Conservation (phyloP, 129 eudicot genomes). For the Flaveria brownii region DNA sequence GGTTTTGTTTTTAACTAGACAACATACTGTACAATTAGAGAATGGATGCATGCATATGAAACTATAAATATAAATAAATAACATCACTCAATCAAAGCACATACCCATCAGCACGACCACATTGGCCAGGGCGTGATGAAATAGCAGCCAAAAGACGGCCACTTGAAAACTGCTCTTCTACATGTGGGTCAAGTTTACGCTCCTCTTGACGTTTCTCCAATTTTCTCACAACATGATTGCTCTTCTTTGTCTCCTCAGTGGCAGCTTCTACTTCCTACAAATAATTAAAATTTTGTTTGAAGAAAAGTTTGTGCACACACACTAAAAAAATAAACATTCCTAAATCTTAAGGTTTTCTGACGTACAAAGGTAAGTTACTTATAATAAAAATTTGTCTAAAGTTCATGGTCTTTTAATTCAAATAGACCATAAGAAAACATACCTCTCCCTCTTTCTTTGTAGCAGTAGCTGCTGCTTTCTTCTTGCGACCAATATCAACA, state of each 20-base stretch:
- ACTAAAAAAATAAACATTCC: not conserved
- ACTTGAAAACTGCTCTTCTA: conserved; percentile 76
- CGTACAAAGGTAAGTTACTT: too few species aligned
- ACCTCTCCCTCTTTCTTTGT: conserved; percentile 76
- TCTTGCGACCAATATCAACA: conserved; percentile 79
- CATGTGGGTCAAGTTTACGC: conserved; percentile 60
- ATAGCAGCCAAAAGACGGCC: conserved; percentile 75
- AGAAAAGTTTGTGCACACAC: not conserved
- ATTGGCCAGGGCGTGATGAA: conserved; percentile 85
- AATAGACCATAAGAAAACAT: not conserved
- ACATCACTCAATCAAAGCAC: not conserved
- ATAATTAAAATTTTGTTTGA: not conserved
- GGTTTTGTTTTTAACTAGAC: not conserved
- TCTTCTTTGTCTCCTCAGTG: conserved; percentile 64
- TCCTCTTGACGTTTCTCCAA: conserved; percentile 67
- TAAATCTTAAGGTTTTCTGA: too few species aligned
- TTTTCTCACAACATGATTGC: conserved; percentile 68
- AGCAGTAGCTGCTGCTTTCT: conserved; percentile 49
- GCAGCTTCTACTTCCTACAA: conserved; percentile 49
- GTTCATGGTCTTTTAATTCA: not conserved
- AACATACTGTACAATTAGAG: not conserved
- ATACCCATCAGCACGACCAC: conserved; percentile 85
- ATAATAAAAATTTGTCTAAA: not conserved
- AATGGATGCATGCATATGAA: not conserved
- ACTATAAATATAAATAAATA: not conserved